Base-by-base conservation (phyloP, 2,329 filamentous ascomycete species). In the Fusarium sp. region DNA sequence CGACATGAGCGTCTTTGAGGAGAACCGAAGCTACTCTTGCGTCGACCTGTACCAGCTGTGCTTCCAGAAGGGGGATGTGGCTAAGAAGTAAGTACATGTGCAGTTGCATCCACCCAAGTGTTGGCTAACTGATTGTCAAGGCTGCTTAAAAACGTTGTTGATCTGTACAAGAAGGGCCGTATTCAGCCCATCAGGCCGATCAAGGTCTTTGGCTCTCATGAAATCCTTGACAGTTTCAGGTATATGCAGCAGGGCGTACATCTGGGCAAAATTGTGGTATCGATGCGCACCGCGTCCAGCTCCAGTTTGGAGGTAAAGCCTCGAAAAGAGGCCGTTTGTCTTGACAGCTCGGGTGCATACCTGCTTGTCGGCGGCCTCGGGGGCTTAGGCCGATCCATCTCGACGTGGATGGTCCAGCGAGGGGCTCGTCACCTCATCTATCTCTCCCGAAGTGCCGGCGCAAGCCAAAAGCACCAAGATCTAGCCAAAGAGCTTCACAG, bases 1-100 rank as follows among this genome's bases (percentile, higher is more conserved):
- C 6, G 79, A 81, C 2, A 85, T 88, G 83, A 66, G 78, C 1
- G 76, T 78, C 0, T 88, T 89, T 40, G 73, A 79, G 4, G 66
- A 64, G 1, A 81, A 79, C 5, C 75, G 80, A 1, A 76, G 75
- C 2, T 83, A 80, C 30, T 65, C 70, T 12, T 77, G 77, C 41
- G 64, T 84, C 2, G 80, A 83, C 27, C 43, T 82, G 9, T 69
- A 74, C 23, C 56, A 69, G 18, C 57, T 77, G 23, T 58, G 64
- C 23, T 51, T 54, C 6, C 55, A 67, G 23, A 60, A 50, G 8
- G 65, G 65, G 8, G 36, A 57, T 11, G 37, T 50, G 12, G 56
- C 37, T 23, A 51, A 61, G n/a, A 28, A 46, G 56, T 65, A 15
- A 48, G 43, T 37, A 4, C 11, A 70, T 23, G 23, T 5, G 23